Evolutionary conservation across 2,329 filamentous ascomycete species (phyloP).

Genomic region (Clonostachys solani): DNA sequence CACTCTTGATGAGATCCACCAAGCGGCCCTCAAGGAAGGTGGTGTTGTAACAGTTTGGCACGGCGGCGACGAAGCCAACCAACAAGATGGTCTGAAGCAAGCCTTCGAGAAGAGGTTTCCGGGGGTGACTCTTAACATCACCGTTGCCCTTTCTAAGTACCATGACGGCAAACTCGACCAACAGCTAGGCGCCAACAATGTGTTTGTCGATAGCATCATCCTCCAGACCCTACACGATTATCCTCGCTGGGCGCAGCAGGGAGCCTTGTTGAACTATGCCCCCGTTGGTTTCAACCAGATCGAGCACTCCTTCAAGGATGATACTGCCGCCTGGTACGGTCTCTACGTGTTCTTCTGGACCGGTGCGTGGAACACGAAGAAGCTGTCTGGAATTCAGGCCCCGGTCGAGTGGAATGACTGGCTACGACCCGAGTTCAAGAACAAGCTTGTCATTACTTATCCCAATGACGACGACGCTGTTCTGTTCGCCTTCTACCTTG

Average conservation of each 20-base stretch:
- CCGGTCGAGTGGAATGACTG: constrained; percentile 36
- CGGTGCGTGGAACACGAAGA: constrained; percentile 27
- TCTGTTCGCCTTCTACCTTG: constrained; percentile 41
- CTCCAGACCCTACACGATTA: constrained; percentile 49
- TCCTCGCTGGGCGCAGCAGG: constrained; percentile 43
- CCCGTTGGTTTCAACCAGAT: constrained; percentile 39
- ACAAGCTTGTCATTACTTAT: constrained; percentile 49
- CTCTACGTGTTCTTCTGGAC: constrained; percentile 30
- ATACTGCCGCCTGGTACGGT: constrained; percentile 34
- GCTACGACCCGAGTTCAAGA: constrained; percentile 43
- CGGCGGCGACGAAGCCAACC: constrained; percentile 39
- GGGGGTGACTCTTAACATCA: constrained; percentile 44
- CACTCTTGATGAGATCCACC: constrained; percentile 62
- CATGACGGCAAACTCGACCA: constrained; percentile 41
- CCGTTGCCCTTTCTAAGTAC: constrained; percentile 52
- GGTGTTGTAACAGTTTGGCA: constrained; percentile 40
- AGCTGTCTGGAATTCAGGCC: constrained; percentile 20
- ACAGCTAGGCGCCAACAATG: constrained; percentile 29
- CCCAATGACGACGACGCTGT: constrained; percentile 56
- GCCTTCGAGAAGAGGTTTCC: constrained; percentile 43
- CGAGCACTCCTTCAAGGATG: constrained; percentile 32
- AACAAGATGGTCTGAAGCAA: constrained; percentile 30
- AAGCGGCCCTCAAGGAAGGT: constrained; percentile 71
- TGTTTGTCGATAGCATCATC: constrained; percentile 38
- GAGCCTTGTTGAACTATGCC: constrained; percentile 42